Percentiles rank a stretch among this genome's conserved stretches.
Evolutionary conservation across 768 basidiomycete genomes (phyloP).

Genomic region (Boletus rufocinnamomeus): DNA sequence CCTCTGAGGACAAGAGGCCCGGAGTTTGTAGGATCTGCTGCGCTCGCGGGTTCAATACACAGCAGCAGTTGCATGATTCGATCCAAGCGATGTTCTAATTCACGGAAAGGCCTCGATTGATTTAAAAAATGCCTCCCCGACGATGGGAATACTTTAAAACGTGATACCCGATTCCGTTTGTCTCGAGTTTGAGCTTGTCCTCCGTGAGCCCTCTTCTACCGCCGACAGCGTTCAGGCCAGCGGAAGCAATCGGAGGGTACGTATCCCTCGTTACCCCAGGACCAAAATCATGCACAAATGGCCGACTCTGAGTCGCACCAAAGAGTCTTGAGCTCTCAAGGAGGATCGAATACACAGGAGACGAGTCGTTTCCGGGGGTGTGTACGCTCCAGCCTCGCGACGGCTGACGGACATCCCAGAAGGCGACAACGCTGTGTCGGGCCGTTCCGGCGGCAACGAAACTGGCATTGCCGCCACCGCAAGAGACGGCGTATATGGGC

Average conservation of each 20-base stretch:
- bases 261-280: constrained; percentile 57
- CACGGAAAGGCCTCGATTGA: not conserved
- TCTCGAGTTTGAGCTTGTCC: constrained; percentile 34
- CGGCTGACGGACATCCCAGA: constrained; percentile 78
- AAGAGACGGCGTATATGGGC: constrained; percentile 74
- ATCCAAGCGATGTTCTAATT: not conserved
- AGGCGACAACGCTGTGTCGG: constrained; percentile 72
- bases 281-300: constrained; percentile 82
- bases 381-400: constrained; percentile 73
- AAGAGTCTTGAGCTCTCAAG: constrained; percentile 80
- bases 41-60: not conserved
- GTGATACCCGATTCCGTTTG: constrained; percentile 49
- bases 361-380: constrained; percentile 75
- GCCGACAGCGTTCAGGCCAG: constrained; percentile 26
- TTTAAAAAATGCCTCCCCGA: constrained; percentile 15
- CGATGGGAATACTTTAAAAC: constrained; percentile 49
- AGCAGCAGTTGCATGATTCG: not conserved
- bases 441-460: constrained; percentile 78
- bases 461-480: constrained; percentile 66
- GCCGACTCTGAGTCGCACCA: constrained; percentile 73
- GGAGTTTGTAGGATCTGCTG: not conserved
- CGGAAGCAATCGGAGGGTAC: constrained; percentile 44
- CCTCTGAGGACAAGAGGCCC: not conserved
- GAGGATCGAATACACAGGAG: constrained; percentile 74
- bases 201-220: constrained; percentile 18